Percentiles rank a stretch among this genome's conserved stretches.
Evolutionary conservation across 805 yeast species (phyloP).

Genomic region (Saccharomyces kudriavzevii): DNA sequence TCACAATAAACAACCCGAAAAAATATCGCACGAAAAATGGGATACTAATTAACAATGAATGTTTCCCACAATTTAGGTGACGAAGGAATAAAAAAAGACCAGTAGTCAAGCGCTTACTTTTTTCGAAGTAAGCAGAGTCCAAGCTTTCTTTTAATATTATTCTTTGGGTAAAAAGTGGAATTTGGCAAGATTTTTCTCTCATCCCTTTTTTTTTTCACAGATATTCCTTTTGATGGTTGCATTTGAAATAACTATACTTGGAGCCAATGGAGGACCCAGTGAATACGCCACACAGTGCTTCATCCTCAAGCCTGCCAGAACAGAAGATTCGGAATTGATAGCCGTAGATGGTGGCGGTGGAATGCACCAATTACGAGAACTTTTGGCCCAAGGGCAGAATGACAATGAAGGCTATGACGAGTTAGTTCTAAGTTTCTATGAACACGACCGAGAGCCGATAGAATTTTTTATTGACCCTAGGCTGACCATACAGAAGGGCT

Average conservation of each 20-base stretch:
- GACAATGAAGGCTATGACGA: slow-evolving; percentile 1
- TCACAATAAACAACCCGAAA: neutral
- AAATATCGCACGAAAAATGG: neutral
- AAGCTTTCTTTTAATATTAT: neutral
- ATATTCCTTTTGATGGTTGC: slow-evolving; percentile 5
- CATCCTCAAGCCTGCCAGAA: slow-evolving; percentile 47
- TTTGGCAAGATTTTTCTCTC: neutral
- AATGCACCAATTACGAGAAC: slow-evolving; percentile 43
- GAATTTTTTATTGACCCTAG: slow-evolving; percentile 10
- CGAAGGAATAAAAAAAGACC: neutral
- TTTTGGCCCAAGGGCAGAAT: slow-evolving; percentile 15
- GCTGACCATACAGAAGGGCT: slow-evolving; percentile 10
- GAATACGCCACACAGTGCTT: slow-evolving; percentile 64
- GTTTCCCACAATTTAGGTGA: neutral
- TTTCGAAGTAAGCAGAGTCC: neutral
- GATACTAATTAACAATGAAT: neutral
- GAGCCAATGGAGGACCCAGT: slow-evolving; percentile 80
- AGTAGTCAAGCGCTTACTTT: neutral
- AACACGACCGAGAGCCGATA: slow-evolving; percentile 16
- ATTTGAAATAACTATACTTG: slow-evolving; percentile 61
- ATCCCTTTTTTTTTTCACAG: neutral
- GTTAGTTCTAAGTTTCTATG: slow-evolving; percentile 17
- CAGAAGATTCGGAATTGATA: slow-evolving; percentile 33
- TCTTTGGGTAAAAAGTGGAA: neutral
- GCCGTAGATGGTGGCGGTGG: slow-evolving; percentile 81